Conservation (phyloP, 2,329 filamentous ascomycete genomes). For the Dothiorella sarmentorum region DNA sequence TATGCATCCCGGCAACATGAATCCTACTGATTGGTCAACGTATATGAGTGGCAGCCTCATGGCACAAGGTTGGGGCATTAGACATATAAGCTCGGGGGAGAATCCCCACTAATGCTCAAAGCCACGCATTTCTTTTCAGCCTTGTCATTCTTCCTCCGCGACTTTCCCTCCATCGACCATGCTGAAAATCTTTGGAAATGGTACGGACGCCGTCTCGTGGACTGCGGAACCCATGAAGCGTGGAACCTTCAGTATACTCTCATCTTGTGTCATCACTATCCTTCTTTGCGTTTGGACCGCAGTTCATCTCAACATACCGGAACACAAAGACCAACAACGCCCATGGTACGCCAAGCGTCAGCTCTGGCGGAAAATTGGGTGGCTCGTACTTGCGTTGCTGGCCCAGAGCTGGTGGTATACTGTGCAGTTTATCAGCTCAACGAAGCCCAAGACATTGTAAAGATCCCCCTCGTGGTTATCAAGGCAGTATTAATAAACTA, state of each 20-base stretch:
- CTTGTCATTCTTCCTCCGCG: not conserved
- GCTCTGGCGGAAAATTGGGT: conserved; percentile 4
- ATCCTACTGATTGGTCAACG: no score
- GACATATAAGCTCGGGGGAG: no score
- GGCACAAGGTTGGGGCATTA: no score
- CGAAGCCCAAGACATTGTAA: not conserved
- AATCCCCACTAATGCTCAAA: no score
- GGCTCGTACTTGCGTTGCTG: conserved; percentile 7
- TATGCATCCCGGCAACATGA: no score
- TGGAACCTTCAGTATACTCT: conserved; percentile 20
- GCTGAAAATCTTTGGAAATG: not conserved
- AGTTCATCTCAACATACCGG: conserved; percentile 21
- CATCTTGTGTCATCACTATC: conserved; percentile 20
- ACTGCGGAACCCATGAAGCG: conserved; percentile 17
- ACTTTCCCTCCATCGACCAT: not conserved
- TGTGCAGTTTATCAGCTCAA: not conserved
- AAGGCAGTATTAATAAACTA: no score
- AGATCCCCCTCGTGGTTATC: no score
- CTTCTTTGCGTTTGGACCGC: conserved; percentile 20
- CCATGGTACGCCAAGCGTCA: not conserved
- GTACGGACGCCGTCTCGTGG: conserved; percentile 15
- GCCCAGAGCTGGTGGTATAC: conserved; percentile 14
- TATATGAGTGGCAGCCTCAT: no score
- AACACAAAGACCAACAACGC: not conserved
- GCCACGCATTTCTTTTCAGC: not conserved